Conservation (phyloP, 805 yeast species). For the Hemisphaericaspora nanyangensis region DNA sequence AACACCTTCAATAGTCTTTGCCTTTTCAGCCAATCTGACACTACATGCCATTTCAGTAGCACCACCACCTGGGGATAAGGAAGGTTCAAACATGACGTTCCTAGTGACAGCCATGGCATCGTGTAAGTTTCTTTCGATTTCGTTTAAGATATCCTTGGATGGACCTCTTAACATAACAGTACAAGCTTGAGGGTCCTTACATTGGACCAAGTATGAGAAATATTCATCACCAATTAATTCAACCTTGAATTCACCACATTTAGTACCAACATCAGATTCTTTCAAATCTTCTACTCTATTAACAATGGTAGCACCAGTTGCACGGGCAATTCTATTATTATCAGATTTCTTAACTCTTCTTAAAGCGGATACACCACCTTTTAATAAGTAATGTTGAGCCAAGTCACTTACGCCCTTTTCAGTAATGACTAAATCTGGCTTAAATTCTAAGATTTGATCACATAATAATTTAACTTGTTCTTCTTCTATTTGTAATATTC, state of each 20-base stretch:
- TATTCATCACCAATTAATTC: conserved; percentile 97
- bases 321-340: conserved; percentile 93
- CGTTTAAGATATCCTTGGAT: conserved; percentile 92
- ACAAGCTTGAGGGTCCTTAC: conserved; percentile 88
- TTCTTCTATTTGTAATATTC: conserved; percentile 94
- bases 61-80: conserved; percentile 97
- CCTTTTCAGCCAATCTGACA: conserved; percentile 82
- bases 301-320: conserved; percentile 96
- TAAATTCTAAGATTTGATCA: conserved; percentile 75
- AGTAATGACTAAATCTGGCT: conserved; percentile 92
- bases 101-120: conserved; percentile 98
- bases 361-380: conserved; percentile 88
- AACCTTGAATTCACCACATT: conserved; percentile 88
- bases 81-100: conserved; percentile 91
- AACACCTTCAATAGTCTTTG: conserved; percentile 89
- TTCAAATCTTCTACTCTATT: conserved; percentile 92
- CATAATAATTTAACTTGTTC: conserved; percentile 90
- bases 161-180: conserved; percentile 93
- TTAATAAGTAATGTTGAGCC: conserved; percentile 93
- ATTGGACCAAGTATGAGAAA: conserved; percentile 78
- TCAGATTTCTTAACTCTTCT: conserved; percentile 95
- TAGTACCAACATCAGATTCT: conserved; percentile 83
- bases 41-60: conserved; percentile 99
- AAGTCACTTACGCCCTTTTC: conserved; percentile 98
- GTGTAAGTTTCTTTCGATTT: conserved; percentile 93